Conservation (phyloP, 768 basidiomycete species). For the Mycena kentingensis region DNA sequence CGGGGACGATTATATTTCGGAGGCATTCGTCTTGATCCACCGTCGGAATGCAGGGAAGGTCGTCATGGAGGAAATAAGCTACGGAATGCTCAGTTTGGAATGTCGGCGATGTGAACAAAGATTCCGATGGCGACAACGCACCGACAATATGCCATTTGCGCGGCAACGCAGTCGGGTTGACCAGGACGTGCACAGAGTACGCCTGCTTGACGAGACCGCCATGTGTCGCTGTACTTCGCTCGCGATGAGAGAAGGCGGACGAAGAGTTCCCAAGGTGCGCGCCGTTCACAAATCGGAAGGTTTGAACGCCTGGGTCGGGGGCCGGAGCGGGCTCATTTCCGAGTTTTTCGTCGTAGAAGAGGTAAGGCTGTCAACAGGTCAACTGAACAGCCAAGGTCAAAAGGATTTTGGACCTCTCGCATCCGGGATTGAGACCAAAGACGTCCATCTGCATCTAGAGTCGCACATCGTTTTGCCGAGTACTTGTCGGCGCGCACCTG, state of each 20-base stretch:
- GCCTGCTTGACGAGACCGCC: conserved; percentile 67
- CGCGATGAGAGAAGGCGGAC: conserved; percentile 59
- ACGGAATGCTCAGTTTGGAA: neutral
- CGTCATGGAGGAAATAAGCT: conserved; percentile 54
- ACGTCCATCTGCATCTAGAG: conserved; percentile 50
- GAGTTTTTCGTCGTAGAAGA: conserved; percentile 68
- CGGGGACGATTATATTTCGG: conserved; percentile 46
- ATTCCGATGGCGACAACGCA: conserved; percentile 32
- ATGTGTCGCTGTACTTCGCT: conserved; percentile 54
- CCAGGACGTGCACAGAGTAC: conserved; percentile 65
- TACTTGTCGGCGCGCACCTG: conserved; percentile 35
- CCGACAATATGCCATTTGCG: conserved; percentile 68
- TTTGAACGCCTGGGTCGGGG: conserved; percentile 41
- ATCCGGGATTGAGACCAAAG: conserved; percentile 71
- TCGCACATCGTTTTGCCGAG: conserved; percentile 2
- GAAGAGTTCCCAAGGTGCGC: conserved; percentile 51
- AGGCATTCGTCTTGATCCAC: conserved; percentile 47
- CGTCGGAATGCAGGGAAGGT: conserved; percentile 48
- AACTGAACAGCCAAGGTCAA: conserved; percentile 2
- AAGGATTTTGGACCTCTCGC: conserved; percentile 47
- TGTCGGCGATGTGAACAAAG: too few species aligned
- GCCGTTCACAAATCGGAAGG: conserved; percentile 61
- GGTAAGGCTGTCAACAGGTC: conserved; percentile 52
- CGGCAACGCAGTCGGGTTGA: conserved; percentile 45
- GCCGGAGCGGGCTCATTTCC: conserved; percentile 36